These are phyloP conservation scores for Gossypium armourianum DNA, from an alignment of 441 rosid species.

Conservation along the genomic window DNA sequence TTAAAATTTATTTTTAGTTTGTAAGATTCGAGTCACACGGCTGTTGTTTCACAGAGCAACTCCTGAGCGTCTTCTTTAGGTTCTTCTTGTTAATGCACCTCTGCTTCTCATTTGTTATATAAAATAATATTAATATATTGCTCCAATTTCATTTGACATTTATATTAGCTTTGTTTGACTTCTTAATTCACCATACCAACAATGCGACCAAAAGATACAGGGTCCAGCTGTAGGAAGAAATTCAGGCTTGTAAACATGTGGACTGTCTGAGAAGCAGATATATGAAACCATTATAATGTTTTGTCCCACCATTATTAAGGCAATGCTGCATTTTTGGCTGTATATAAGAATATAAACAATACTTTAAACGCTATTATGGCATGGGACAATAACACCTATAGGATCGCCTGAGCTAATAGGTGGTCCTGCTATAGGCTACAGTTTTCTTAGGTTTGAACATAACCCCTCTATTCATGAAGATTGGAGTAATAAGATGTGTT, in stretches of 20 bases:
- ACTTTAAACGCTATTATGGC: too few species aligned
- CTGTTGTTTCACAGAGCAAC: not conserved
- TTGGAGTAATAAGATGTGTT: not conserved
- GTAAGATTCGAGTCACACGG: slow-evolving; percentile 1
- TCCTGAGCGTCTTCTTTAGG: not conserved
- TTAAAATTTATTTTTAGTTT: not conserved
- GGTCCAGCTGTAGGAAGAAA: too few species aligned
- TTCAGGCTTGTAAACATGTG: not conserved
- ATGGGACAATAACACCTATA: too few species aligned
- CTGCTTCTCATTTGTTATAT: not conserved
- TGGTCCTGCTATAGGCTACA: too few species aligned
- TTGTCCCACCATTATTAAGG: not conserved
- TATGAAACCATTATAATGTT: not conserved
- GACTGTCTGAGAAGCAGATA: not conserved
- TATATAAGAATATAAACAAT: too few species aligned
- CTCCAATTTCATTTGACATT: not conserved
- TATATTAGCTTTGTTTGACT: not conserved
- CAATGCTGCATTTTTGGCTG: not conserved
- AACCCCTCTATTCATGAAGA: not conserved
- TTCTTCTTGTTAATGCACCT: not conserved
- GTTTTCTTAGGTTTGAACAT: too few species aligned
- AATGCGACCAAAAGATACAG: too few species aligned
- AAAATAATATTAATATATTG: not conserved
- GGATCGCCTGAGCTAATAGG: too few species aligned
- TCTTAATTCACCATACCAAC: not conserved